phyloP scores from a whole-genome alignment of 371 early-diverging fungal genomes.

The Chytridiales sp. region DNA sequence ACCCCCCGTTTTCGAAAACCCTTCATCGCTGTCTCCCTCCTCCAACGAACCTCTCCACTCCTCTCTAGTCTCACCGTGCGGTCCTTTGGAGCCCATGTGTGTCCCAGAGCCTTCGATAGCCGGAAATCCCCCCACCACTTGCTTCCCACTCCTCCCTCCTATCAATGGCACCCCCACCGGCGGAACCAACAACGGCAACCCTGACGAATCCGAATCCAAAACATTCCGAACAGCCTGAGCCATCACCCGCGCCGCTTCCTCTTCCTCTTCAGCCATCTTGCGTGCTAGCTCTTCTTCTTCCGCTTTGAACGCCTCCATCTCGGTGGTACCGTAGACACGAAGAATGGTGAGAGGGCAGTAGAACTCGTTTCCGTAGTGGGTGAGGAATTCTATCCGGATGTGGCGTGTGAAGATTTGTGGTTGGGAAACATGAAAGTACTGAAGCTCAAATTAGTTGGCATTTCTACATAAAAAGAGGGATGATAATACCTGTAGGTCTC shows the following conservation, averaged over 20 bases:
- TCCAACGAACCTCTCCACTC: too few relatives aligned
- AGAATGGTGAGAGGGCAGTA: slow-evolving; percentile 92
- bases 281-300: slow-evolving; percentile 39
- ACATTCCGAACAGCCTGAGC: not conserved
- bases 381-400: slow-evolving; percentile 81
- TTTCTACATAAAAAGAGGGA: slow-evolving; percentile 1
- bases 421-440: slow-evolving; percentile 75
- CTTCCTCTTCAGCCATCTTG: slow-evolving; percentile 8
- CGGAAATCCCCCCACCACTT: too few relatives aligned
- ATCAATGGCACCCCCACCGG: too few relatives aligned
- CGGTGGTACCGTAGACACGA: slow-evolving; percentile 86
- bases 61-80: too few relatives aligned
- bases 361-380: slow-evolving; percentile 87
- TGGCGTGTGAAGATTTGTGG: slow-evolving; percentile 80
- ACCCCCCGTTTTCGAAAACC: too few relatives aligned
- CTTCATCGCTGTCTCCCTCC: too few relatives aligned
- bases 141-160: too few relatives aligned
- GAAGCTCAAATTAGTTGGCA: not conserved
- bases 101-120: too few relatives aligned
- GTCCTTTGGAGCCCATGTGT: too few relatives aligned
- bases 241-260: slow-evolving; percentile 7
- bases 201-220: slow-evolving; percentile 2
- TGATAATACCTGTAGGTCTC: slow-evolving; percentile 73
- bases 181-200: too few relatives aligned
- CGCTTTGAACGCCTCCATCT: slow-evolving; percentile 82